These are phyloP conservation scores for Penicillium olsonii DNA, from an alignment of 2,329 filamentous ascomycete species.

Conservation along the genomic window DNA sequence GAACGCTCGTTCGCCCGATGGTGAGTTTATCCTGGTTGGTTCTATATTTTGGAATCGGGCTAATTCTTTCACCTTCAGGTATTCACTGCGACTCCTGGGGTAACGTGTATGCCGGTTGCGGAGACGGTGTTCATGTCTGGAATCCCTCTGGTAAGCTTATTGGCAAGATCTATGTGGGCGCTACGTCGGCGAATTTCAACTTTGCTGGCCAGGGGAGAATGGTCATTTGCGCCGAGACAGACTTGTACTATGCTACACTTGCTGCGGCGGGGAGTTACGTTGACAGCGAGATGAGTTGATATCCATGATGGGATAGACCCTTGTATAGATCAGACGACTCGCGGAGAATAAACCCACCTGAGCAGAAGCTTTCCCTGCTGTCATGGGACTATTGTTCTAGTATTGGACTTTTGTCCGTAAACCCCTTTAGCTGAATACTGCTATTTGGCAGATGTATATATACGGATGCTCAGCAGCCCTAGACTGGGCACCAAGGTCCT, in stretches of 20 bases:
- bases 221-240: conserved; percentile 22
- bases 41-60: neutral
- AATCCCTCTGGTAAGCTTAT: conserved; percentile 51
- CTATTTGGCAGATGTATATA: neutral
- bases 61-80: conserved; percentile 12
- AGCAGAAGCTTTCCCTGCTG: too few species aligned
- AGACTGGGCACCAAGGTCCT: neutral
- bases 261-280: conserved; percentile 18
- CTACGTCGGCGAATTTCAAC: conserved; percentile 49
- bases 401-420: too few species aligned
- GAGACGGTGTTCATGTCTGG: conserved; percentile 59
- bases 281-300: conserved; percentile 19
- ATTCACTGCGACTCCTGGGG: conserved; percentile 55
- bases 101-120: conserved; percentile 58
- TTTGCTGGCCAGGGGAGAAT: conserved; percentile 40
- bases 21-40: conserved; percentile 6
- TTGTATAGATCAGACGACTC: too few species aligned
- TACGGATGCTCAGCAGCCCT: neutral
- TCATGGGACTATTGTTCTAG: too few species aligned
- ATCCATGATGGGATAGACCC: too few species aligned
- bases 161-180: conserved; percentile 53
- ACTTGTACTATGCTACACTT: conserved; percentile 21
- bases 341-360: too few species aligned
- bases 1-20: conserved; percentile 13
- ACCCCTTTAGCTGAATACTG: too few species aligned